These are phyloP conservation scores for Pterulicium gracile DNA, from an alignment of 1,284 basidiomycete species.

Conservation along the genomic window DNA sequence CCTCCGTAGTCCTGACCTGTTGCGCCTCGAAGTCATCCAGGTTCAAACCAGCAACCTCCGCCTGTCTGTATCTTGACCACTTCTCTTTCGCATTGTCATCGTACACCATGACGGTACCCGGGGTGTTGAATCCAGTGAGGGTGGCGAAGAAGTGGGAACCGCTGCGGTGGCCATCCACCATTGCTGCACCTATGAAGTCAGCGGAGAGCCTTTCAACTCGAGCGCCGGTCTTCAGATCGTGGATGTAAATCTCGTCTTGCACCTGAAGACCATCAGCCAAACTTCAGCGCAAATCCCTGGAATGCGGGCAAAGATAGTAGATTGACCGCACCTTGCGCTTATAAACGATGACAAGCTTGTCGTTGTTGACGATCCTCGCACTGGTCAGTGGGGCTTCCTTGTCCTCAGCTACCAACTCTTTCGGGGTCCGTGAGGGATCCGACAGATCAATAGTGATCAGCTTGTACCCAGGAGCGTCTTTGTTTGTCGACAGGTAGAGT, in stretches of 20 bases:
- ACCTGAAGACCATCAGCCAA: conserved; percentile 50
- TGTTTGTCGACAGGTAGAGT: conserved; percentile 59
- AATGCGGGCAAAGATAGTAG: not conserved
- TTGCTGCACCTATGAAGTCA: conserved; percentile 64
- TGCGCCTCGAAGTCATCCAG: conserved; percentile 63
- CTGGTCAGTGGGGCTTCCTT: conserved; percentile 49
- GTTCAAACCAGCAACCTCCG: conserved; percentile 54
- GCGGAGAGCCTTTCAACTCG: conserved; percentile 47
- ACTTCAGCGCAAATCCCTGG: too few relatives aligned
- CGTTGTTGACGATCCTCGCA: conserved; percentile 40
- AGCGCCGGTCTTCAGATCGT: conserved; percentile 45
- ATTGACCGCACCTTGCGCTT: conserved; percentile 51
- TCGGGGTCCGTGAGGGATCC: conserved; percentile 34
- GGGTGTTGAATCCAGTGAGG: conserved; percentile 64
- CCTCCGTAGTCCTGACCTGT: too few relatives aligned
- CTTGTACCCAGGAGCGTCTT: conserved; percentile 56
- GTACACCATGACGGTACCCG: conserved; percentile 57
- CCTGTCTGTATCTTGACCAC: conserved; percentile 51
- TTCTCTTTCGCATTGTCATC: conserved; percentile 38
- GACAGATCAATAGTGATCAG: conserved; percentile 57
- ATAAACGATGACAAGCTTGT: conserved; percentile 58
- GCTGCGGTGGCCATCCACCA: conserved; percentile 40
- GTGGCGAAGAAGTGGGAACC: conserved; percentile 63
- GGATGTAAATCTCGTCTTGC: conserved; percentile 75
- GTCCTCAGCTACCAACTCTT: conserved; percentile 67